Conservation (phyloP, 768 basidiomycete species). For the Clavaria fumosa region DNA sequence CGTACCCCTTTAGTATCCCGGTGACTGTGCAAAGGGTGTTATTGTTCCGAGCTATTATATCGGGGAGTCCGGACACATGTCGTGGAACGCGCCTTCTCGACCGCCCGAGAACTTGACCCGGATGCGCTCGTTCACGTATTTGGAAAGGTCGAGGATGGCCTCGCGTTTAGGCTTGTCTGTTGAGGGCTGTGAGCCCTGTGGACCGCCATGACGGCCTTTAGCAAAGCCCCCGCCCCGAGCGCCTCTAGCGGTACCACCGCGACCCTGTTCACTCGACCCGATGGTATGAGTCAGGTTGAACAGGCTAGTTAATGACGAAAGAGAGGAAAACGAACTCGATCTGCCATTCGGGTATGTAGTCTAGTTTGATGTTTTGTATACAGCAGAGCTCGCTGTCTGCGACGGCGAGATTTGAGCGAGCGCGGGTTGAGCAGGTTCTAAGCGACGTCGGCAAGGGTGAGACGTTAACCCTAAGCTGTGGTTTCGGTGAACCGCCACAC, state of each 20-base stretch:
- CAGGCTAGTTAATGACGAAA: no score
- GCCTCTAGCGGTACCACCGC: slow-evolving; percentile 34
- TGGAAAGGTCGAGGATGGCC: slow-evolving; percentile 88
- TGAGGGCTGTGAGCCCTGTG: slow-evolving; percentile 29
- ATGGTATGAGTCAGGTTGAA: no score
- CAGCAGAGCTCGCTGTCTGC: neutral
- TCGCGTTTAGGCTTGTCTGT: slow-evolving; percentile 79
- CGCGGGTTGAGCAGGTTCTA: no score
- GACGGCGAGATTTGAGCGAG: neutral
- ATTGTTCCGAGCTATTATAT: no score
- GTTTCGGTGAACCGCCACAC: no score
- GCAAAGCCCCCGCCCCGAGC: slow-evolving; percentile 29
- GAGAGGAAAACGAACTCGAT: slow-evolving; percentile 34
- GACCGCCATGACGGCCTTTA: slow-evolving; percentile 35
- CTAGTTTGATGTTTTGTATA: neutral
- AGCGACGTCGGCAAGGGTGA: no score
- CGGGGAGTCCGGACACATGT: no score
- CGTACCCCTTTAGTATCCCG: slow-evolving; percentile 88
- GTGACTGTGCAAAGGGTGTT: slow-evolving; percentile 48
- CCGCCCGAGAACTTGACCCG: slow-evolving; percentile 98
- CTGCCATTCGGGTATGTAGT: slow-evolving; percentile 12
- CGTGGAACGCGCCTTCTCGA: slow-evolving; percentile 73
- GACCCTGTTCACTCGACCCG: no score
- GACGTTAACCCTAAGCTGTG: no score
- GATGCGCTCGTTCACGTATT: slow-evolving; percentile 86